Conservation (phyloP, 1,284 basidiomycete species). For the Cystobasidium slooffiae region DNA sequence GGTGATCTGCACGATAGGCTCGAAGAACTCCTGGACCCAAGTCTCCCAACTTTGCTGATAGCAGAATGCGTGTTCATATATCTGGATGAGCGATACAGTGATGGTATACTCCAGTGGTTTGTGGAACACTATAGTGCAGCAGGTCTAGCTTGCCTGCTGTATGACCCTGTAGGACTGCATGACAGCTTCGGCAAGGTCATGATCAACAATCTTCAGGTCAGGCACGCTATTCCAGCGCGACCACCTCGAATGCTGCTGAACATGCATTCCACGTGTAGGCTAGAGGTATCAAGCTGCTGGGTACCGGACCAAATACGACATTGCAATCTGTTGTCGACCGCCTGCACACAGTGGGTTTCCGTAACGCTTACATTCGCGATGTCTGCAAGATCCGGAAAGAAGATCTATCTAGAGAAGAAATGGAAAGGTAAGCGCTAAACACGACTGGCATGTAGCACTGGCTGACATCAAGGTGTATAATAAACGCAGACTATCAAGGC, state of each 20-base stretch:
- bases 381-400: constrained; percentile 69
- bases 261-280: constrained; percentile 60
- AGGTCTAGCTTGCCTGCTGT: constrained; percentile 63
- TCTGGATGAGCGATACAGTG: constrained; percentile 68
- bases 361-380: constrained; percentile 64
- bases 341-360: constrained; percentile 68
- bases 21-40: constrained; percentile 63
- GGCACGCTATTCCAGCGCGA: constrained; percentile 23
- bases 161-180: constrained; percentile 85
- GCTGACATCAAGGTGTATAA: not conserved
- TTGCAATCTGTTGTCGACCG: constrained; percentile 66
- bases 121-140: constrained; percentile 62
- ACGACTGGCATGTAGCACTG: not conserved
- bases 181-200: constrained; percentile 87
- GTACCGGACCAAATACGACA: constrained; percentile 68
- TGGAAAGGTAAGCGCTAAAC: constrained; percentile 63
- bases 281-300: constrained; percentile 74
- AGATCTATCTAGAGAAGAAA: constrained; percentile 65
- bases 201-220: constrained; percentile 78
- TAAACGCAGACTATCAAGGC: constrained; percentile 66
- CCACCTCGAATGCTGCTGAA: not conserved
- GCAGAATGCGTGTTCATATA: constrained; percentile 94
- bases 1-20: constrained; percentile 50
- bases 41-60: constrained; percentile 75
- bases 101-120: constrained; percentile 75